phyloP scores from a whole-genome alignment of 768 basidiomycete species.

The Sarcodon aspratus region DNA sequence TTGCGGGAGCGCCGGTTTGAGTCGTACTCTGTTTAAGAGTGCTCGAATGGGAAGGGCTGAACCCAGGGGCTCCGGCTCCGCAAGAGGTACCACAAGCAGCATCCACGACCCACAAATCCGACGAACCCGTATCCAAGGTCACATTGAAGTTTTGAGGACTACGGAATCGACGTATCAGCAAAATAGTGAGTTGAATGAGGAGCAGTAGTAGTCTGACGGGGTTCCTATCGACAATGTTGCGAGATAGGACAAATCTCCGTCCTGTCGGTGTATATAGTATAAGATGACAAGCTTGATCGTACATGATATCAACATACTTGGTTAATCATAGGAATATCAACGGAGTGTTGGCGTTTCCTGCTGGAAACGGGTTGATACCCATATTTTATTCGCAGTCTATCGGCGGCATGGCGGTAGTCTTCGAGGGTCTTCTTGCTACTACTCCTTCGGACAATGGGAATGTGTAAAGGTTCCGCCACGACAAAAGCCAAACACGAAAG shows the following conservation, averaged over 20 bases:
- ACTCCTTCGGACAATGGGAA: conserved; percentile 20
- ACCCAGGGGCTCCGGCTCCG: conserved; percentile 26
- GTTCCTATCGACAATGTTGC: conserved; percentile 5
- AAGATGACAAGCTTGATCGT: background rate
- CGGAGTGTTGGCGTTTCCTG: conserved; percentile 24
- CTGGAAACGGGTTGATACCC: conserved; percentile 12
- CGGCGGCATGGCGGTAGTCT: conserved; percentile 26
- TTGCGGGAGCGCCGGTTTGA: conserved; percentile 4
- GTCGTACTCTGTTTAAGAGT: conserved; percentile 17
- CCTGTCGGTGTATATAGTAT: conserved; percentile 19
- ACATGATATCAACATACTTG: conserved; percentile 29
- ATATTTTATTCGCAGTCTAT: conserved; percentile 38
- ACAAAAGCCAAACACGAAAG: conserved; percentile 18
- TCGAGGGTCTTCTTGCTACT: conserved; percentile 9
- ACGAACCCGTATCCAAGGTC: conserved; percentile 86
- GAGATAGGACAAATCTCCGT: conserved; percentile 33
- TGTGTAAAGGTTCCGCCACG: conserved; percentile 25
- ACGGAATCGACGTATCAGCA: background rate
- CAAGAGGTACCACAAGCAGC: conserved; percentile 32
- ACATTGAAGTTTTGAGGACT: conserved; percentile 64
- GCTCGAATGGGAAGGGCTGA: conserved; percentile 30
- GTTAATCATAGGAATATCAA: conserved; percentile 31
- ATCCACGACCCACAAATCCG: conserved; percentile 81
- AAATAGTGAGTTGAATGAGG: conserved; percentile 9
- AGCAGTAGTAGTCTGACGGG: conserved; percentile 16